Conservation (phyloP, 2,329 filamentous ascomycete species). For the Zarea fungicola region DNA sequence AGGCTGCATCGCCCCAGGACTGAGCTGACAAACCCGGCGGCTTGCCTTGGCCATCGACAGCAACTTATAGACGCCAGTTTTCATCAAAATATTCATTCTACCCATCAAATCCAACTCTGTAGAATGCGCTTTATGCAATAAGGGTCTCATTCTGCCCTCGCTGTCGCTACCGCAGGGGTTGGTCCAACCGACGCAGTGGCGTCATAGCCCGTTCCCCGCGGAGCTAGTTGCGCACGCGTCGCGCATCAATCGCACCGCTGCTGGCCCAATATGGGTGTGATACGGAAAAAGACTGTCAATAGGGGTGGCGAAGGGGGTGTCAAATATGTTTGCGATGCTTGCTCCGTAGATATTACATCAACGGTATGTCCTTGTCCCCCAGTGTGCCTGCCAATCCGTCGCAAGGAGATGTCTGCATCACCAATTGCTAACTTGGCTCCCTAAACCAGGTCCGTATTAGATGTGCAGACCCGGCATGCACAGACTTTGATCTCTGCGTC, state of each 20-base stretch:
- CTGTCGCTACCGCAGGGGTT: background rate
- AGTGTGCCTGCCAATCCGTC: background rate
- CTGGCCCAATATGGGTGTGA: conserved; percentile 68
- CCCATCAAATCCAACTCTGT: background rate
- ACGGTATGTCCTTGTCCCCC: conserved; percentile 58
- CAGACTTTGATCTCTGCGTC: conserved; percentile 95
- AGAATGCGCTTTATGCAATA: conserved; percentile 8
- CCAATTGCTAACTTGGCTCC: conserved; percentile 16
- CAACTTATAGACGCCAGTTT: background rate
- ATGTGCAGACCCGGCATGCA: conserved; percentile 77
- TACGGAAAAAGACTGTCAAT: conserved; percentile 88
- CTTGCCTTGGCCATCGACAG: conserved; percentile 4
- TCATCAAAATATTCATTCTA: conserved; percentile 5
- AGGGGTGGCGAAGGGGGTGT: conserved; percentile 81
- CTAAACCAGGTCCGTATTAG: conserved; percentile 76
- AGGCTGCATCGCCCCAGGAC: background rate
- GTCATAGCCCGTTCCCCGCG: conserved; percentile 5
- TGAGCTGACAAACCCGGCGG: conserved; percentile 6
- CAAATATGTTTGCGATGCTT: conserved; percentile 97
- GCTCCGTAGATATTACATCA: conserved; percentile 92
- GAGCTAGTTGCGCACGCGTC: conserved; percentile 1
- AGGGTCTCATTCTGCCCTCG: background rate
- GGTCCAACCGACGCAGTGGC: conserved; percentile 5
- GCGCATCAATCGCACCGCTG: conserved; percentile 1
- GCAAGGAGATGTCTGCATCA: background rate